Percentiles rank a stretch among this genome's conserved stretches.
Conservation (phyloP, 139 green algal genomes). For the Deuterostichococcus epilithicus region DNA sequence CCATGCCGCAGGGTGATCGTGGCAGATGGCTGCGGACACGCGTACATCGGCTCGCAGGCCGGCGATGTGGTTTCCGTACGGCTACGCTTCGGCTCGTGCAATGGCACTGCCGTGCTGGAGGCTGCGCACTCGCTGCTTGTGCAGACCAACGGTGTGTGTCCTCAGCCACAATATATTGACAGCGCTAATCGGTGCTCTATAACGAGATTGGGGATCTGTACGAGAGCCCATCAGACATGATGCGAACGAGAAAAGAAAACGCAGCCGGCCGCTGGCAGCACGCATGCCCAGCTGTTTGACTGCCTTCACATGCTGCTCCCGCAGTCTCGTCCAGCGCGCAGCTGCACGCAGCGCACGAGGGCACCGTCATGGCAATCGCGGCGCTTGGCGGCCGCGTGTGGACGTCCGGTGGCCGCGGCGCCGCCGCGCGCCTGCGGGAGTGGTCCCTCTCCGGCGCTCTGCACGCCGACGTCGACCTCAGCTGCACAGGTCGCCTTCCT, state of each 20-base stretch:
- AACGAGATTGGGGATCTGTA: too few species aligned
- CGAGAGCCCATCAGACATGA: too few species aligned
- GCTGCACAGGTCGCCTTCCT: constrained; percentile 13
- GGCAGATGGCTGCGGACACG: constrained; percentile 23
- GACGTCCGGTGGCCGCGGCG: constrained; percentile 29
- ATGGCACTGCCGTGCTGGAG: background rate
- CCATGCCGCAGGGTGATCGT: constrained; percentile 4
- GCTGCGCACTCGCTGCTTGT: background rate
- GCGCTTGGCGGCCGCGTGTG: constrained; percentile 28
- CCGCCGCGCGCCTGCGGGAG: constrained; percentile 28
- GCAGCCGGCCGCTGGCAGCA: background rate
- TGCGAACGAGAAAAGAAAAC: background rate
- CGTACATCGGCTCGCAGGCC: constrained; percentile 28
- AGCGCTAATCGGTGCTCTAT: too few species aligned
- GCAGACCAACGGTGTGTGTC: background rate
- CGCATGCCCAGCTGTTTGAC: background rate
- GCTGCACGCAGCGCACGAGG: constrained; percentile 27
- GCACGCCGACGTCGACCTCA: constrained; percentile 16
- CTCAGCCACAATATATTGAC: too few species aligned
- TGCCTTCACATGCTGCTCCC: background rate
- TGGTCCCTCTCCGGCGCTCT: constrained; percentile 24
- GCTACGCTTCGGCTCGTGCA: constrained; percentile 1
- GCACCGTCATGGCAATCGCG: constrained; percentile 24
- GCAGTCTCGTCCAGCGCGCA: constrained; percentile 5
- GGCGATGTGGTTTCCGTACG: constrained; percentile 22